These are phyloP conservation scores for Trametes cingulata DNA, from an alignment of 768 basidiomycete genomes.

Conservation along the genomic window DNA sequence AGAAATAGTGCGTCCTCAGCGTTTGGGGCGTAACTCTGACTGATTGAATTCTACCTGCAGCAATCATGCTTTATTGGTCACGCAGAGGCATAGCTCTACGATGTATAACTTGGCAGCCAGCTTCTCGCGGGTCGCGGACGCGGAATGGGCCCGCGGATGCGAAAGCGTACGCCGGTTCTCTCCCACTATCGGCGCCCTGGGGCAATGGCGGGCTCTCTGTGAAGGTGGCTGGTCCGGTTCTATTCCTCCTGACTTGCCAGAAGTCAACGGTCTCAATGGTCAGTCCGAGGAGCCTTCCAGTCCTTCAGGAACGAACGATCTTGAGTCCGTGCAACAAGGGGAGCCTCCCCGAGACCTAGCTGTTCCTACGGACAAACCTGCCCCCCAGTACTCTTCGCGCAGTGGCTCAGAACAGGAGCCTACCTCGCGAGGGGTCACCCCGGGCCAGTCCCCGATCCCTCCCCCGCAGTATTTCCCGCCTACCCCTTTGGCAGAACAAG, in stretches of 20 bases:
- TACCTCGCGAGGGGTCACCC: constrained; percentile 21
- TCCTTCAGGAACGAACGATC: constrained; percentile 4
- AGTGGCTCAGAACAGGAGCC: constrained; percentile 17
- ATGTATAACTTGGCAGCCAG: constrained; percentile 64
- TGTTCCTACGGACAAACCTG: constrained; percentile 9
- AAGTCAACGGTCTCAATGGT: constrained; percentile 23
- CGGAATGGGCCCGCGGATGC: constrained; percentile 72
- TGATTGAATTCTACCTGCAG: constrained; percentile 37
- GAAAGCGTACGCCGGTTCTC: constrained; percentile 71
- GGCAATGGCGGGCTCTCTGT: constrained; percentile 71
- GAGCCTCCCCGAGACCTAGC: neutral
- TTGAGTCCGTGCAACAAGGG: neutral
- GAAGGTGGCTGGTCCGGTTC: constrained; percentile 72
- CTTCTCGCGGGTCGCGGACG: constrained; percentile 72
- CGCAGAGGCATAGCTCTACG: constrained; percentile 57
- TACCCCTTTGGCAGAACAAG: constrained; percentile 2
- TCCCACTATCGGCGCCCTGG: constrained; percentile 67
- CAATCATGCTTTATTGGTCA: constrained; percentile 64
- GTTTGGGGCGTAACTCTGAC: neutral
- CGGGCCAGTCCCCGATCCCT: constrained; percentile 19
- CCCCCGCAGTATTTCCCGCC: constrained; percentile 25
- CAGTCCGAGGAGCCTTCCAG: constrained; percentile 2
- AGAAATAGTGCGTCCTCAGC: constrained; percentile 64
- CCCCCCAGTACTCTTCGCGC: constrained; percentile 23
- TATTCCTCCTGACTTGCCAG: constrained; percentile 46